A percentile compares a stretch with the other conserved stretches of the same genome.
Conservation (phyloP, 129 eudicot genomes). For the Lactuca sativa region DNA sequence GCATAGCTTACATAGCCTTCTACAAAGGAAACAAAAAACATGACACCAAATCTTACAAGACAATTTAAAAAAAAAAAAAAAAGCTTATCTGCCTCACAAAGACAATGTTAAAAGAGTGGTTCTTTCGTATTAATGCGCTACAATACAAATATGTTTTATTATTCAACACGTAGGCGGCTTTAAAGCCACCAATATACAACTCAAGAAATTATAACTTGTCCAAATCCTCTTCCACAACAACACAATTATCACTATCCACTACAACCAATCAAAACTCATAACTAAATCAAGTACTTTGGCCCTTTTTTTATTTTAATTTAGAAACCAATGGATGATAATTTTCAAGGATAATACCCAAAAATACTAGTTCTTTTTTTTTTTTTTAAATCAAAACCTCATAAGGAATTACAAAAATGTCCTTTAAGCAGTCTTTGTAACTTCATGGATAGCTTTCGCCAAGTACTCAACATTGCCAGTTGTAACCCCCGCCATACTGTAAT, state of each 20-base stretch:
- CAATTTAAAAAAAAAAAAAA: no score
- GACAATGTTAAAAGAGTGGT: not conserved
- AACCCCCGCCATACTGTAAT: conserved; percentile 94
- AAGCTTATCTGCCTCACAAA: not conserved
- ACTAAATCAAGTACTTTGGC: conserved; percentile 5
- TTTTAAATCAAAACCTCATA: not conserved
- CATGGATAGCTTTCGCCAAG: conserved; percentile 88
- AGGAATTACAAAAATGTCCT: not conserved
- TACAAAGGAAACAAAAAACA: not conserved
- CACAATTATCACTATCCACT: conserved; percentile 14
- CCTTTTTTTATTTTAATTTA: conserved; percentile 20
- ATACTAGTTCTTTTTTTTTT: not conserved
- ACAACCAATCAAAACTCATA: conserved; percentile 20
- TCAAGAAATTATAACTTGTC: not conserved
- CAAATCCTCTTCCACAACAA: not conserved
- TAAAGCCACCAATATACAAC: not conserved
- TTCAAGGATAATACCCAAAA: conserved; percentile 14
- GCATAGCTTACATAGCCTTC: not conserved
- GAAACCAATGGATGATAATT: conserved; percentile 7
- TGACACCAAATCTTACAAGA: not conserved
- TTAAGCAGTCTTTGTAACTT: conserved; percentile 67
- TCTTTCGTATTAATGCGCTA: not conserved
- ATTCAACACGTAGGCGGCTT: conserved; percentile 8
- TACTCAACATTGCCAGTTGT: conserved; percentile 92
- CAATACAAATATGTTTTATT: conserved; percentile 18